These are phyloP conservation scores for Lodderomyces orthopsilosis DNA, from an alignment of 1,139 yeast species.

Conservation along the genomic window DNA sequence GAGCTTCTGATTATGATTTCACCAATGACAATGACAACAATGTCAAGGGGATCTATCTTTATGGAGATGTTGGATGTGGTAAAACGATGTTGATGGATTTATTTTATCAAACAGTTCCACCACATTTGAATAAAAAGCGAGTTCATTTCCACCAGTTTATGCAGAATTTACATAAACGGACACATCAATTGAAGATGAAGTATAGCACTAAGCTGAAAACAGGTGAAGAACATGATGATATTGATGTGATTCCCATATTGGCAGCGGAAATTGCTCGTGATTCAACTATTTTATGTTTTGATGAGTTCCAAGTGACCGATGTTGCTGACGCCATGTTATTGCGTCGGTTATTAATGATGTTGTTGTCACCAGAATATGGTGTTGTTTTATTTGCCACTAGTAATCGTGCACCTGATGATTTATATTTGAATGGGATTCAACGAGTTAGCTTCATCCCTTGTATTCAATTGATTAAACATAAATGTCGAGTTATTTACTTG, in stretches of 20 bases:
- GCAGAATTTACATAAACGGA: conserved; percentile 88
- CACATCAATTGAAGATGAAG: conserved; percentile 66
- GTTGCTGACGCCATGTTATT: conserved; percentile 98
- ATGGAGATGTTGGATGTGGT: conserved; percentile 98
- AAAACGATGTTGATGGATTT: conserved; percentile 98
- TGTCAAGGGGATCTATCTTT: conserved; percentile 81
- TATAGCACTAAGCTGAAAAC: conserved; percentile 27
- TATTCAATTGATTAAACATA: conserved; percentile 70
- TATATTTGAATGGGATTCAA: conserved; percentile 91
- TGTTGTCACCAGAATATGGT: conserved; percentile 69
- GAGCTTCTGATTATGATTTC: conserved; percentile 4
- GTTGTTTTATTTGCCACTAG: conserved; percentile 89
- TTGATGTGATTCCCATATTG: conserved; percentile 79
- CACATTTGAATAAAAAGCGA: conserved; percentile 70
- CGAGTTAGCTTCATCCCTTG: conserved; percentile 90
- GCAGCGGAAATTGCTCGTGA: conserved; percentile 80
- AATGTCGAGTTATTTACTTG: conserved; percentile 73
- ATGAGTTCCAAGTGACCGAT: conserved; percentile 94
- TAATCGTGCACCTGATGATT: conserved; percentile 90
- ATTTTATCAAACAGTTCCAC: conserved; percentile 80
- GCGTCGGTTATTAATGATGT: conserved; percentile 64
- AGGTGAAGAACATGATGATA: conserved; percentile 40
- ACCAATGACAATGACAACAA: conserved; percentile 11
- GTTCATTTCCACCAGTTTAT: conserved; percentile 95
- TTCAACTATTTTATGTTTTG: conserved; percentile 84